Evolutionary conservation across 2,329 filamentous ascomycete species (phyloP).

Genomic region (Tolypocladium album): DNA sequence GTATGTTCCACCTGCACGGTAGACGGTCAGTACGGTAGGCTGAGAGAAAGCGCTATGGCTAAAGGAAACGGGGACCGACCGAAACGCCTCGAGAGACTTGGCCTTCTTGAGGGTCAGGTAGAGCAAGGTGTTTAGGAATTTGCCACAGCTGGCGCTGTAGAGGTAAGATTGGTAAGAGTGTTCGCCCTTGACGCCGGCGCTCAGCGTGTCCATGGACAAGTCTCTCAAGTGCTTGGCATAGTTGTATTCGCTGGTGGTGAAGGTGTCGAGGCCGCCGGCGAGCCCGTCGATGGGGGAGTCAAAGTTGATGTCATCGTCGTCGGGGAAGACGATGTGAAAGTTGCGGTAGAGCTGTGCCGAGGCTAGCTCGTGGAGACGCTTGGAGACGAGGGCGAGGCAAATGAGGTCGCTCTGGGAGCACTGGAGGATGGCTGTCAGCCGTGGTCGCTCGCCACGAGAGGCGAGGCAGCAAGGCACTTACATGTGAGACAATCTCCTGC

Average conservation of each 20-base stretch:
- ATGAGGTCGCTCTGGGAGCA: slow-evolving; percentile 43
- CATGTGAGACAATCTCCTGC: slow-evolving; percentile 35
- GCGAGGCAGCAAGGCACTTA: slow-evolving; percentile 23
- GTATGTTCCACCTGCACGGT: slow-evolving; percentile 47
- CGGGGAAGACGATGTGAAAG: slow-evolving; percentile 51
- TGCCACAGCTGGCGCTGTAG: slow-evolving; percentile 46
- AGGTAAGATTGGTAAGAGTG: slow-evolving; percentile 42
- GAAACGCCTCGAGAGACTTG: slow-evolving; percentile 43
- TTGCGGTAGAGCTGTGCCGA: slow-evolving; percentile 47
- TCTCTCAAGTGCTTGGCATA: slow-evolving; percentile 48
- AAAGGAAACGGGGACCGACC: slow-evolving; percentile 23
- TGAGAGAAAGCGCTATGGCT: not conserved
- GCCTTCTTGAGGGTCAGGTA: slow-evolving; percentile 45
- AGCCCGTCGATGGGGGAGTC: slow-evolving; percentile 46
- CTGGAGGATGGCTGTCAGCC: slow-evolving; percentile 20
- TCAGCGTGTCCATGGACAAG: slow-evolving; percentile 45
- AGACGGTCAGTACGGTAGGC: slow-evolving; percentile 1
- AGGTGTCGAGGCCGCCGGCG: slow-evolving; percentile 47
- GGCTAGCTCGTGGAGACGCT: slow-evolving; percentile 45
- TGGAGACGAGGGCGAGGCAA: slow-evolving; percentile 47
- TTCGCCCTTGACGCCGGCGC: slow-evolving; percentile 41
- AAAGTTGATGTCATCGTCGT: slow-evolving; percentile 41
- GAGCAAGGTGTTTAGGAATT: slow-evolving; percentile 53
- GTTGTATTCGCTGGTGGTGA: slow-evolving; percentile 52
- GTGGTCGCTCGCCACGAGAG: no score